phyloP scores from a whole-genome alignment of 228 moss, liverwort and hornwort genomes.

The Sphagnum magellanicum region DNA sequence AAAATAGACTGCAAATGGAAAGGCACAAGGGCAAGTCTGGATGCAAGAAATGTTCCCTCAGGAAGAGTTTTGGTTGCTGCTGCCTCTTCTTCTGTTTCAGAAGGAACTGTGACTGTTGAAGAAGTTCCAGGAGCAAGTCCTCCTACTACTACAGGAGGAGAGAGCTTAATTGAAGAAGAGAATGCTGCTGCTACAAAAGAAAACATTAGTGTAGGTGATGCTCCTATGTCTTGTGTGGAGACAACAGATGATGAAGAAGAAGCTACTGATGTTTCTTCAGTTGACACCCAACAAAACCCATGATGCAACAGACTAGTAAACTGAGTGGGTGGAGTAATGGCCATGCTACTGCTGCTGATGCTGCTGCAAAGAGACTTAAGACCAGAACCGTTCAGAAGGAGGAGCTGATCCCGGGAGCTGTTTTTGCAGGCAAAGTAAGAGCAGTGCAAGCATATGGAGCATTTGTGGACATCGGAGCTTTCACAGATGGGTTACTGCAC shows the following conservation, averaged over 20 bases:
- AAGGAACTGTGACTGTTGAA: constrained; percentile 69
- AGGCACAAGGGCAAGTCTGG: background rate
- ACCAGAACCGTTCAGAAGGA: constrained; percentile 46
- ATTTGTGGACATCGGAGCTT: constrained; percentile 86
- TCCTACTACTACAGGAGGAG: constrained; percentile 3
- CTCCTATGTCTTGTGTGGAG: background rate
- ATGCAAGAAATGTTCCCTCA: background rate
- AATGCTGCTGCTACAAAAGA: constrained; percentile 5
- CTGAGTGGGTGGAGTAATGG: too few relatives aligned
- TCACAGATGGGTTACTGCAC: constrained; percentile 87
- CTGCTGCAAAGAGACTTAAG: constrained; percentile 7
- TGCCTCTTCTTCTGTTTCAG: constrained; percentile 29
- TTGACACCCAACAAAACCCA: background rate
- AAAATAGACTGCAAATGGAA: constrained; percentile 18
- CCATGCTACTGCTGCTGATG: too few relatives aligned
- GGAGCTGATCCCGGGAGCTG: constrained; percentile 58
- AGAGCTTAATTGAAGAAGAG: constrained; percentile 9
- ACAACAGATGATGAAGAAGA: background rate
- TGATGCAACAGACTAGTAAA: background rate
- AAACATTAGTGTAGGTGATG: background rate
- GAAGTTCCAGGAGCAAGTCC: constrained; percentile 33
- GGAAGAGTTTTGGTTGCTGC: constrained; percentile 8
- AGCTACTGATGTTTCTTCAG: background rate
- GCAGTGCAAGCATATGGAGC: constrained; percentile 74
- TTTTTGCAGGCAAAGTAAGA: constrained; percentile 61